Evolutionary conservation across 257 asterid genomes (phyloP), one percentile per base, ranked within the genome.

Genomic region (Ilex aquifolium): DNA sequence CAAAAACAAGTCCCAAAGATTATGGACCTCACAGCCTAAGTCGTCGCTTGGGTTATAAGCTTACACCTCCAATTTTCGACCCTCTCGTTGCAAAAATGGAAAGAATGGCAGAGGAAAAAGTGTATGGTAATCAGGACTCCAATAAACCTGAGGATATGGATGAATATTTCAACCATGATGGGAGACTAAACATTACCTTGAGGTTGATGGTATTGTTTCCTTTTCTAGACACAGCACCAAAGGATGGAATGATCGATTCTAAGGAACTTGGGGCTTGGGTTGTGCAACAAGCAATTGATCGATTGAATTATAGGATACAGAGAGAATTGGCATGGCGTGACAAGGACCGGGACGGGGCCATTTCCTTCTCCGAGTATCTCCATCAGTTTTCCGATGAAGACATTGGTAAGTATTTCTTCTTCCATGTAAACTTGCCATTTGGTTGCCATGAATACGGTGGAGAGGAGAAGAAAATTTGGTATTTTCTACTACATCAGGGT

Each of bases 201-300:
- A 67, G 77, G 66, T 49, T 78, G 62, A 67, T 74, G 80, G 67
- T 67, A 13, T 48, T 78, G 68, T 78, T 78, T 40, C 77, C 80
- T 0, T 21, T 65, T 48, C 36, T 78, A 13, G 83, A 78, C 14
- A 49, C 12, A 40, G 40, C 58, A 6, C 83, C 83, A 0, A 21
- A 59, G 12, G 76, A 78, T 57, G 77, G 77, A 10, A 70, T 64
- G 44, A 39, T 78, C 16, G 77, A 74, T 27, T 32, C 61, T 4
- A 67, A 68, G 51, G 83, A 74, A 72, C 72, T 78, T 2, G 73
- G 61, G 44, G 64, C 53, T 10, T 78, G 83, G 83, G 68, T 74
- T 30, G 56, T 40, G 27, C 72, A 74, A 50, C 77, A 67, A 51
- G 66, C 77, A 0, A 44, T 78, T 42, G 77, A 74, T 60, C 54